Evolutionary conservation across 2,329 filamentous ascomycete species (phyloP), one percentile per base, ranked within the genome.

Genomic region (Nigrospora oryzae): DNA sequence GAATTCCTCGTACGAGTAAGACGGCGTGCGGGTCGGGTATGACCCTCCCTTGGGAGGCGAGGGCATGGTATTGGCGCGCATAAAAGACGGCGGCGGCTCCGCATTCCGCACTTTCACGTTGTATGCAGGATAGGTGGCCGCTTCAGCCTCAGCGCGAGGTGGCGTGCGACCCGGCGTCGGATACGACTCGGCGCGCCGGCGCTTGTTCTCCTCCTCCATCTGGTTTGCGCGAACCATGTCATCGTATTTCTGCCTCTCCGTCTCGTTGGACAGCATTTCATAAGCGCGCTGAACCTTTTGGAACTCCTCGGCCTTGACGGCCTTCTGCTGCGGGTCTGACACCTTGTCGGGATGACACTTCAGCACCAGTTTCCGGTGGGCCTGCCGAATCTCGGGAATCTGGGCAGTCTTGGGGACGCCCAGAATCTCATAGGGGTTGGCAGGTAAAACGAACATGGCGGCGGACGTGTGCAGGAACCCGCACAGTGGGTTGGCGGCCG

Each of bases 311-410:
- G 86, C 81, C 63, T 90, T 94, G 55, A 80, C 70, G 47, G 81
- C 79, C 66, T 93, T 94, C 56, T 86, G 71, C 14, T 79, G 71
- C 43, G 84, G 81, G 57, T 95, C 79, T 53, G 89, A 83, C 50
- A 95, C 80, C 68, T 95, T 95, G 72, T 96, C 90, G 32, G 90
- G 90, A 56, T 96, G 90, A 60, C 85, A 90, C 63, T 86, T 89
- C 54, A 95, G 77, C 33, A 88, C 87, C 36, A 94, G 81, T 64
- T 94, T 95, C 56, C 86, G 82, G 68, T 95, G 83, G 14, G 87
- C 84, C 42, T 79, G 76, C 58, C 87, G 84, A 63, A 96, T 91
- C 54, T 84, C 79, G 40, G 80, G 55, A 36, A 81, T 62, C 49
- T 85, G 79, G 40, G 87, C 86, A 64, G 84, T 79, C 60, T 79